phyloP scores from a whole-genome alignment of 2,329 filamentous ascomycete genomes.

The Diaporthe batatas region DNA sequence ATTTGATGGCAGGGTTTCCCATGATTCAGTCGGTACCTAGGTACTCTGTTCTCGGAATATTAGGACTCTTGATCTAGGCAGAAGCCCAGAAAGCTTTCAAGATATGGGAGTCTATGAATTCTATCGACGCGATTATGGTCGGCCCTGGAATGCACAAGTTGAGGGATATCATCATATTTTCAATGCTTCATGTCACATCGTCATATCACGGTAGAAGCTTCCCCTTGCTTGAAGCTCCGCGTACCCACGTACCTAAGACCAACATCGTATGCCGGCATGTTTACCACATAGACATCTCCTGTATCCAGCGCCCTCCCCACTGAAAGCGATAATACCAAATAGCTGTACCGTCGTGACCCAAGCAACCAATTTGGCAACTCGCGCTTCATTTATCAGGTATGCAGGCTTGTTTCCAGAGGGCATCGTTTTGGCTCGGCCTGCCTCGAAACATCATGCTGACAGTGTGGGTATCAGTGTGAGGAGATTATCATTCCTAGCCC shows the following conservation, averaged over 20 bases:
- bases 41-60: no score
- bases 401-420: background rate
- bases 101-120: no score
- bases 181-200: background rate
- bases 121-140: no score
- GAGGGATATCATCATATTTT: background rate
- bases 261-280: background rate
- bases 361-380: slow-evolving; percentile 13
- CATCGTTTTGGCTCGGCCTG: background rate
- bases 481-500: slow-evolving; percentile 16
- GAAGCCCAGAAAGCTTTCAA: background rate
- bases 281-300: background rate
- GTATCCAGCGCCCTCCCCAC: background rate
- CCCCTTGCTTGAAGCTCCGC: background rate
- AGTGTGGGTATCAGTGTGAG: background rate
- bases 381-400: slow-evolving; percentile 16
- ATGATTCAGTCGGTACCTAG: background rate
- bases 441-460: background rate
- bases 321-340: background rate
- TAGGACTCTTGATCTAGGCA: background rate
- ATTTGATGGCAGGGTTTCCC: background rate
- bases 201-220: background rate
- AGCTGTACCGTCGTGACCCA: background rate
- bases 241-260: background rate
- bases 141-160: background rate